Percentiles rank a stretch among this genome's conserved stretches.
Evolutionary conservation across 2,329 filamentous ascomycete species (phyloP).

Genomic region (Colletotrichum simmondsii): DNA sequence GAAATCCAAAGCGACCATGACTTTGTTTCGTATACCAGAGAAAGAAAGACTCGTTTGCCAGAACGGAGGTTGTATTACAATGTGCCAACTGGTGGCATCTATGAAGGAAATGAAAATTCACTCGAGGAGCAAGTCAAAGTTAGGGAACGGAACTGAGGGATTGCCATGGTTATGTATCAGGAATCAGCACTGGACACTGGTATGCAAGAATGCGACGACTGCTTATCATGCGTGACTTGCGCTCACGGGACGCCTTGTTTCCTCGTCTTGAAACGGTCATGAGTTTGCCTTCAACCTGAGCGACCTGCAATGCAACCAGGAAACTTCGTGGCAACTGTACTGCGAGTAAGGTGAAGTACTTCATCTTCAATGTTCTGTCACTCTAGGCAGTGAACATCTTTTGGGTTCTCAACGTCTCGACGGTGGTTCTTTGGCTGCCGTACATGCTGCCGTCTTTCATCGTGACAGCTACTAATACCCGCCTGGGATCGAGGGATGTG

Average conservation of each 20-base stretch:
- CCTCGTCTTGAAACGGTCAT: conserved; percentile 20
- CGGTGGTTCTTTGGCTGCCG: too few species aligned
- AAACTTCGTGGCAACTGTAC: not conserved
- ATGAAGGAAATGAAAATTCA: conserved; percentile 9
- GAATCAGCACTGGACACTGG: not conserved
- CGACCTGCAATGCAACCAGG: not conserved
- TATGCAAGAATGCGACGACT: conserved; percentile 23
- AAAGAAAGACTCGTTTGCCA: not conserved
- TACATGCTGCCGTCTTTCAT: not conserved
- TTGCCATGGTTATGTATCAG: conserved; percentile 15
- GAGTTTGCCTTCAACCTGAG: conserved; percentile 1
- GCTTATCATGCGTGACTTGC: not conserved
- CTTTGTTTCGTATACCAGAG: not conserved
- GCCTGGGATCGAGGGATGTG: not conserved
- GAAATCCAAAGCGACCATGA: conserved; percentile 8
- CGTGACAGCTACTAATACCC: not conserved
- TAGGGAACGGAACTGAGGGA: not conserved
- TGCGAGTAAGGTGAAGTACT: not conserved
- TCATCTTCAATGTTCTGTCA: too few species aligned
- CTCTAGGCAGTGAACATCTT: too few species aligned
- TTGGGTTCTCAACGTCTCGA: not conserved
- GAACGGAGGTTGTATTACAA: not conserved
- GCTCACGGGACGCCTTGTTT: conserved; percentile 25
- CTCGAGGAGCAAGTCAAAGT: not conserved
- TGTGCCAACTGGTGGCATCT: conserved; percentile 10